Base-by-base conservation (phyloP, 2,329 filamentous ascomycete genomes). In the Ophiostoma tasmaniense region DNA sequence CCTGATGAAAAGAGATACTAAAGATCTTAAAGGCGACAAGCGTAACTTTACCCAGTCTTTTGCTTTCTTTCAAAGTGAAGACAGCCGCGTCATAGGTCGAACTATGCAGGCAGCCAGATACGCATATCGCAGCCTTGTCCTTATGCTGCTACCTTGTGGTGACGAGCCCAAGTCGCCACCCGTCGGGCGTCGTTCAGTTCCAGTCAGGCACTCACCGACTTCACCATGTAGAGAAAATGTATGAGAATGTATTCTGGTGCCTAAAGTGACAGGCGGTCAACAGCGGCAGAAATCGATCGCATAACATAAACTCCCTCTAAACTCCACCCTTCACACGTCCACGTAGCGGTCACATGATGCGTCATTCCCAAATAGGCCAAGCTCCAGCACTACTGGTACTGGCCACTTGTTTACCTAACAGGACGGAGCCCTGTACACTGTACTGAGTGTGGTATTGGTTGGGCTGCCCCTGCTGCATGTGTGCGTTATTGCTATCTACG, bases 291-390 rank as follows among this genome's bases (percentile, higher is more conserved):
- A 69, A n/a, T 20, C 11, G 2, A 33, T 3, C 14, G 20, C 7
- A 30, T 45, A 45, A 17, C 42, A 45, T 45, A 45, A 7, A n/a
- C 42, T 45, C 13, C 6, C 25, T 13, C n/a, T 45, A 45, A 1
- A 6, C 42, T 45, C 13, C n/a, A 42, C 25, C n/a, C 5, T 13
- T 22, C 50, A 22, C 25, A 61, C 14, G 55, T 42, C 10, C 39
- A 25, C 45, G 25, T 66, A 28, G 66, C 66, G 59, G 65, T 72
- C 71, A 72, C 71, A 69, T 72, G 71, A 72, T 55, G 62, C 68
- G 65, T 64, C 66, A 68, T 70, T 37, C 71, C 67, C 2, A 42
- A 67, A 64, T 13, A 39, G 64, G 66, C 25, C n/a, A 39, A 62
- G 66, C 55, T 61, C 55, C 55, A 30, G 7, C 25, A 30, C 25